Evolutionary conservation across 129 eudicot genomes (phyloP).

Genomic region (Oenanthe sinensis): DNA sequence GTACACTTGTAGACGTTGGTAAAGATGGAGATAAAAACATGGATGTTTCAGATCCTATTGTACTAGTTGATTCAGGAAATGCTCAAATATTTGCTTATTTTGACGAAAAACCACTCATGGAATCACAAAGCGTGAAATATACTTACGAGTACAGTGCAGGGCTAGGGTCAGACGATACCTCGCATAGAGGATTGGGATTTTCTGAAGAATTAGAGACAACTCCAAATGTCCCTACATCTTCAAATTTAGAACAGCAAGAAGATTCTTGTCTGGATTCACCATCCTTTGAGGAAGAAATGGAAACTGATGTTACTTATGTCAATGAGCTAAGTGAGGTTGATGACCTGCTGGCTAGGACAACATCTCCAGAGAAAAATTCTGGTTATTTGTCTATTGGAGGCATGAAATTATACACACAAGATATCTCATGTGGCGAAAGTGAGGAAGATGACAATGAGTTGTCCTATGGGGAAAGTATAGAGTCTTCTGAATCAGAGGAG

Average conservation of each 20-base stretch:
- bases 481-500: conserved; percentile 50
- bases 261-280: conserved; percentile 21
- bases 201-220: conserved; percentile 33
- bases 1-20: conserved; percentile 21
- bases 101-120: conserved; percentile 40
- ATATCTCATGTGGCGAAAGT: conserved; percentile 52
- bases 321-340: conserved; percentile 18
- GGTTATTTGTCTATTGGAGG: conserved; percentile 80
- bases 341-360: conserved; percentile 21
- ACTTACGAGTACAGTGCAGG: conserved; percentile 37
- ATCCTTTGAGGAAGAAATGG: conserved; percentile 54
- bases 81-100: conserved; percentile 36
- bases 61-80: conserved; percentile 41
- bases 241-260: conserved; percentile 29
- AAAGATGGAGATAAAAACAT: conserved; percentile 24
- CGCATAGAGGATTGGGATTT: conserved; percentile 80
- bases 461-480: conserved; percentile 39
- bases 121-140: conserved; percentile 30
- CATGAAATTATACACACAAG: conserved; percentile 61
- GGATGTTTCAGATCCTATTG: conserved; percentile 35
- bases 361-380: conserved; percentile 40
- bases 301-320: conserved; percentile 23
- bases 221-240: conserved; percentile 16
- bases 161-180: conserved; percentile 43
- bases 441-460: conserved; percentile 32